phyloP scores from a whole-genome alignment of 305 asterid species.

The Solanum hybrid region DNA sequence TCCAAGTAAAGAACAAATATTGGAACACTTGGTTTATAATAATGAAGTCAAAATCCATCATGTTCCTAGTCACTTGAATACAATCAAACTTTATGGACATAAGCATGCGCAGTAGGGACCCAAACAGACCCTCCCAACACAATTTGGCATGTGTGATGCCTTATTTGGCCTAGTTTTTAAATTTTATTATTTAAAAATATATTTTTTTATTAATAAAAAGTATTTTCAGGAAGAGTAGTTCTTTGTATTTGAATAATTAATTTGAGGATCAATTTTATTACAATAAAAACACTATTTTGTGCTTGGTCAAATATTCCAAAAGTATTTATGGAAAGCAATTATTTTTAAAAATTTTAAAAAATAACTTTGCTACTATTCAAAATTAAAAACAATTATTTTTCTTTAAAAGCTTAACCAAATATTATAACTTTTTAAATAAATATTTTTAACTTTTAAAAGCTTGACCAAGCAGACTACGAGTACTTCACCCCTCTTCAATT shows the following conservation, averaged over 20 bases:
- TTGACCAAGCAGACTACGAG: background rate
- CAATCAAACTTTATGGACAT: background rate
- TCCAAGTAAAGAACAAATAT: background rate
- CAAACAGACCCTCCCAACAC: background rate
- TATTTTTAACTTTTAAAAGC: background rate
- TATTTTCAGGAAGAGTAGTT: background rate
- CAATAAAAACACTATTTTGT: background rate
- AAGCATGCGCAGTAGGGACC: slow-evolving; percentile 6
- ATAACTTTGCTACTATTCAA: background rate
- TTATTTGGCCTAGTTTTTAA: background rate
- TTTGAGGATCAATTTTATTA: background rate
- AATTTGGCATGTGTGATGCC: background rate
- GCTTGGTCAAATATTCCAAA: background rate
- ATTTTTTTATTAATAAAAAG: too few relatives aligned
- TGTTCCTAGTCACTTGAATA: background rate
- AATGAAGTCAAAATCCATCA: background rate
- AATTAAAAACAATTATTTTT: background rate
- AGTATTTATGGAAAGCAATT: background rate
- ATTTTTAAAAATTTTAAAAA: too few relatives aligned
- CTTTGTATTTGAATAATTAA: background rate
- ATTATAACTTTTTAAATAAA: background rate
- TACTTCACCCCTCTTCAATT: background rate
- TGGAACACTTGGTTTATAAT: slow-evolving; percentile 1
- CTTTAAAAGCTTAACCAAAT: background rate
- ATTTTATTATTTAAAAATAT: background rate